Evolutionary conservation across 371 early-diverging fungal genomes (phyloP), one percentile per base, ranked within the genome.

Genomic region (Entomophthora muscae): DNA sequence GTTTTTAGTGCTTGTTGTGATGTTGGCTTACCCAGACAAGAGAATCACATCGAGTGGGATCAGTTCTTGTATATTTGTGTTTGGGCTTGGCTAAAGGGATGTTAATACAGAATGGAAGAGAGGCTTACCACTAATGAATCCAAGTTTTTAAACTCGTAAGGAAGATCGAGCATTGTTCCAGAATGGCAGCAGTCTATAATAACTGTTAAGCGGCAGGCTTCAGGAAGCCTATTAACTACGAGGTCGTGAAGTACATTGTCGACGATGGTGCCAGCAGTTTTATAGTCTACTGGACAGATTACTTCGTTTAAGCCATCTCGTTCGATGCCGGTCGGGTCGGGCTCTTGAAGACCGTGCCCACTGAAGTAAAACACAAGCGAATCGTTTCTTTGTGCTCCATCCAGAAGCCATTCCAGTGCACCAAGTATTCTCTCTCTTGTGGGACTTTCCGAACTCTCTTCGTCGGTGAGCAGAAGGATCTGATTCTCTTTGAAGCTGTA

Each of bases 181-280:
- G 85, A 85, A 69, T 89, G 88, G 67, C 88, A 89, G 67, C 84
- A 86, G 65, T 88, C n/a, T n/a, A n/a, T n/a, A n/a, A n/a, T n/a
- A n/a, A n/a, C n/a, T n/a, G n/a, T n/a, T n/a, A n/a, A n/a, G 24
- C 89, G 80, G 57, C 79, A 80, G 23, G 93, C 93, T 23, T 73
- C 73, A n/a, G 89, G 90, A 51, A 90, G 75, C 0, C 76, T 70
- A 42, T 75, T 68, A 24, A 89, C 89, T 68, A 90, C 29, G 2
- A 71, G 22, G 10, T 72, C 28, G 72, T 73, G 51, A 83, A 89
- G 71, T 66, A 74, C 80, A 70, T 89, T 88, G 72, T 90, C 91
- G 13, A 78, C 63, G 57, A 90, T 85, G 63, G 78, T 72, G 12
- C 91, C 91, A 24, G 71, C 74, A 42, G 63, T 66, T 17, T 55